A percentile compares a stretch with the other conserved stretches of the same genome.
These are phyloP conservation scores for Hygrocybe coccinea DNA, from an alignment of 768 basidiomycete species.

Conservation along the genomic window DNA sequence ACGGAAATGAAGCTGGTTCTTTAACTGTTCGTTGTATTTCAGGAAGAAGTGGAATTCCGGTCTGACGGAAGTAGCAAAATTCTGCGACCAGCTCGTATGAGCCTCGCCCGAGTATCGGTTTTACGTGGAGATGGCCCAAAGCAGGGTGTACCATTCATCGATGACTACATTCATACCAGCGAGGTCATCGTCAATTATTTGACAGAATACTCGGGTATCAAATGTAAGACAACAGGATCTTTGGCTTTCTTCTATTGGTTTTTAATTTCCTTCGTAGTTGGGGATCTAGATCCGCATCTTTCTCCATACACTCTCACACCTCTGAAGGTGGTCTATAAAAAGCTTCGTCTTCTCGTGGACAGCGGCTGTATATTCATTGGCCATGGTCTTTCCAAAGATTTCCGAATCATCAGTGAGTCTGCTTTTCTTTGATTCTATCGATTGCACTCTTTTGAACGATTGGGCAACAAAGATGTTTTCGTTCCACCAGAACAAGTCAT, in stretches of 20 bases:
- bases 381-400: slow-evolving; percentile 95
- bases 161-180: slow-evolving; percentile 96
- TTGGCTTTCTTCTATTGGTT: not conserved
- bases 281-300: slow-evolving; percentile 81
- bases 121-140: slow-evolving; percentile 78
- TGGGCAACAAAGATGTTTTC: slow-evolving; percentile 79
- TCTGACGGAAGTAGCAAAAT: slow-evolving; percentile 95
- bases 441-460: not conserved
- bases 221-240: slow-evolving; percentile 50
- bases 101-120: slow-evolving; percentile 92
- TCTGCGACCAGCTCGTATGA: slow-evolving; percentile 83
- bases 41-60: slow-evolving; percentile 94
- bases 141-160: slow-evolving; percentile 88
- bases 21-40: slow-evolving; percentile 5
- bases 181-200: slow-evolving; percentile 94
- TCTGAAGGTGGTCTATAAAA: slow-evolving; percentile 97
- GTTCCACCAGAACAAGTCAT: slow-evolving; percentile 94
- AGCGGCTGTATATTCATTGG: slow-evolving; percentile 95
- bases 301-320: slow-evolving; percentile 90
- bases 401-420: slow-evolving; percentile 90
- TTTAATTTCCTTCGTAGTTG: slow-evolving; percentile 47
- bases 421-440: not conserved
- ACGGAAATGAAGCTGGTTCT: not conserved
- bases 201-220: slow-evolving; percentile 95
- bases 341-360: slow-evolving; percentile 87